Evolutionary conservation across 192 early-diverging fungal species (phyloP), one percentile per base, ranked within the genome.

Genomic region (Obelidium mucronatum): DNA sequence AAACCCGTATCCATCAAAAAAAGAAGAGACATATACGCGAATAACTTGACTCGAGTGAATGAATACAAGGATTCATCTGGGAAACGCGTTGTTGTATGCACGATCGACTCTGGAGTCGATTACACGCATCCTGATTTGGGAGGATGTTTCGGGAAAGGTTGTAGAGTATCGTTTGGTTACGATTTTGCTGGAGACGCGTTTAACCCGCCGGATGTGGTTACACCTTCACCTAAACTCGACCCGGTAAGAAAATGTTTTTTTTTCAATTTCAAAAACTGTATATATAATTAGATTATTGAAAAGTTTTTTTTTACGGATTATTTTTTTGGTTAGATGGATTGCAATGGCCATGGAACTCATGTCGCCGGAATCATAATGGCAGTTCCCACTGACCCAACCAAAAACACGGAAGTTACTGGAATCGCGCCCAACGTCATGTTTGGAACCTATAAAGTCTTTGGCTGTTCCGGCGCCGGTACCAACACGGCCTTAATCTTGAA

Each of bases 381-480:
- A 28, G 64, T 82, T 24, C 26, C 55, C 24, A 8, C 30, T 0
- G 26, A 58, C 26, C 6, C 40, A 53, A 35, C 81, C 71, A n/a
- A n/a, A n/a, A 39, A 58, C 70, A 26, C n/a, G n/a, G n/a, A n/a
- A n/a, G n/a, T n/a, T n/a, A n/a, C n/a, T n/a, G 96, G 96, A 42
- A 92, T 95, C 26, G 95, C 94, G 17, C 96, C 96, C 0, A 86
- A 88, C 56, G 94, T 90, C 30, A 93, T 84, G 1, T 77, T 96
- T 34, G 93, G 93, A 8, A 87, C 86, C 6, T 98, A 93, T 85
- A 85, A 94, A 66, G 87, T 96, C n/a, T 77, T 77, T 80, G 92
- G 93, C 4, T 96, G 95, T 78, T 24, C 35, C 37, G 83, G 74
- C 71, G n/a, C n/a, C n/a, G 91, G 91, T 58, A 82, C 84, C 35